phyloP scores from a whole-genome alignment of 2,329 filamentous ascomycete genomes.

The Tolypocladium tropicale region DNA sequence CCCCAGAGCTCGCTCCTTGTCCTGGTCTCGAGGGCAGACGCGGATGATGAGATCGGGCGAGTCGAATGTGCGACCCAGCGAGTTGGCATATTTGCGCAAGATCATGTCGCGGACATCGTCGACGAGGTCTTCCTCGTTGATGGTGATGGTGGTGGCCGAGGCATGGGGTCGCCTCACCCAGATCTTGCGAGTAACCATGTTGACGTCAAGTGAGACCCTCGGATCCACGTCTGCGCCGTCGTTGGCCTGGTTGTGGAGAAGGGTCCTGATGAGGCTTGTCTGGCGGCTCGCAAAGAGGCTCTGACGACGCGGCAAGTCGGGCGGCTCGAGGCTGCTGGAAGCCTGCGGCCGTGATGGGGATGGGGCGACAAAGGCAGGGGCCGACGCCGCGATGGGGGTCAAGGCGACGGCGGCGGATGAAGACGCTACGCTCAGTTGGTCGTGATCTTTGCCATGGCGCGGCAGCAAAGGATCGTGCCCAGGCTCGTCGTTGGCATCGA shows the following conservation, averaged over 20 bases:
- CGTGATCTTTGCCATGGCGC: constrained; percentile 13
- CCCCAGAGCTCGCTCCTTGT: constrained; percentile 58
- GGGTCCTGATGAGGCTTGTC: constrained; percentile 21
- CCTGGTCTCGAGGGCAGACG: constrained; percentile 60
- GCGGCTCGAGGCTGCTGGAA: constrained; percentile 11
- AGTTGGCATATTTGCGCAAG: constrained; percentile 87
- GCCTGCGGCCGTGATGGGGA: constrained; percentile 5
- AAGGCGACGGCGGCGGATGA: background rate
- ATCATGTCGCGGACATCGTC: constrained; percentile 93
- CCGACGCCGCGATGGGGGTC: constrained; percentile 11
- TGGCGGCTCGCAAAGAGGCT: constrained; percentile 27
- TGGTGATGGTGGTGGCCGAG: constrained; percentile 78
- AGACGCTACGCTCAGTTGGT: constrained; percentile 15
- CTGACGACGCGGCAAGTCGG: constrained; percentile 14
- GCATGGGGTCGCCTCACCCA: constrained; percentile 86
- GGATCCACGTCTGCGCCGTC: constrained; percentile 10
- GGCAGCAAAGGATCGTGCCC: constrained; percentile 1
- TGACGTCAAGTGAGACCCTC: constrained; percentile 26
- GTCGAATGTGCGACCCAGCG: constrained; percentile 79
- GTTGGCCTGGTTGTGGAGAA: constrained; percentile 14
- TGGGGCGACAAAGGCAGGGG: constrained; percentile 6
- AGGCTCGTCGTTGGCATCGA: constrained; percentile 10
- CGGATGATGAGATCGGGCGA: constrained; percentile 78
- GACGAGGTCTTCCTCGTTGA: constrained; percentile 80
- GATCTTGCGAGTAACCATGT: constrained; percentile 66